phyloP scores from a whole-genome alignment of 2,329 filamentous ascomycete species.

The Cladosporium oxysporum region DNA sequence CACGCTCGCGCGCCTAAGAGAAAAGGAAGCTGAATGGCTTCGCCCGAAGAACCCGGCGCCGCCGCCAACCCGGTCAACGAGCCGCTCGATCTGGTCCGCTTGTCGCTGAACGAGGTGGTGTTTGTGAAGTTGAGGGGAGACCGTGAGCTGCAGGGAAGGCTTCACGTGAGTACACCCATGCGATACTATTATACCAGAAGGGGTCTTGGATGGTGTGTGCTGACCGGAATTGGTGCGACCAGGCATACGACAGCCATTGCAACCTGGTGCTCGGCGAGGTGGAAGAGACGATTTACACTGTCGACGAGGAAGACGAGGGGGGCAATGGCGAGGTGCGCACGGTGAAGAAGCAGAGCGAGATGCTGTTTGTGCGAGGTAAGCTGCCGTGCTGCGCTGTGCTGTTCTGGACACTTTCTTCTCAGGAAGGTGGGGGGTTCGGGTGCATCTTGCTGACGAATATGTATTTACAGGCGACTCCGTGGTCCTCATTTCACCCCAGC shows the following conservation, averaged over 20 bases:
- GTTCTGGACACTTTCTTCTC: background rate
- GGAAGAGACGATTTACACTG: conserved; percentile 92
- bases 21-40: conserved; percentile 68
- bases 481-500: conserved; percentile 49
- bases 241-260: conserved; percentile 99
- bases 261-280: conserved; percentile 95
- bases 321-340: conserved; percentile 79
- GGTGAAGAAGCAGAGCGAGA: conserved; percentile 94
- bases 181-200: background rate
- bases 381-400: conserved; percentile 18
- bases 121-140: conserved; percentile 97
- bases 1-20: background rate
- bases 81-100: conserved; percentile 91
- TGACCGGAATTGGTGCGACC: conserved; percentile 12
- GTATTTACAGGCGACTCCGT: conserved; percentile 49
- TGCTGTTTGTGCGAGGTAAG: conserved; percentile 95
- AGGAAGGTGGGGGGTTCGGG: background rate
- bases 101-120: conserved; percentile 92
- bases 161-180: conserved; percentile 68
- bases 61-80: conserved; percentile 70
- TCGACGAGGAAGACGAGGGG: conserved; percentile 83
- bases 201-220: background rate
- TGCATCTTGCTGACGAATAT: conserved; percentile 13
- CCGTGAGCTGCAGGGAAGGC: conserved; percentile 87
- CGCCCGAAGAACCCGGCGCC: conserved; percentile 62